Percentiles rank a stretch among this genome's conserved stretches.
Conservation (phyloP, 2,329 filamentous ascomycete genomes). For the Basipetospora chlamydospora region DNA sequence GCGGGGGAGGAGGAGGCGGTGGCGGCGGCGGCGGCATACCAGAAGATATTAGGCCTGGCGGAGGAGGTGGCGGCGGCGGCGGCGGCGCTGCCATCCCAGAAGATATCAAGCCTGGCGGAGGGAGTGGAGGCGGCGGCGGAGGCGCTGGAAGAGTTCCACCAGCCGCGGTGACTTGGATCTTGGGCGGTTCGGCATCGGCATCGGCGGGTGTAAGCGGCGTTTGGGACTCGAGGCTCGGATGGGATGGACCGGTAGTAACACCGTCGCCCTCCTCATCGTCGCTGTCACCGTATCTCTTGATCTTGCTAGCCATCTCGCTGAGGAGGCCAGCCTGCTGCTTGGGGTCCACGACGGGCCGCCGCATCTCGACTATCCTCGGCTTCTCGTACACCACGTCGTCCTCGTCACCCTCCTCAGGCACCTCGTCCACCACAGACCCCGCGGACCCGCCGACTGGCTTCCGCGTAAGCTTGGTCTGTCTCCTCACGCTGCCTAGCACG, state of each 20-base stretch:
- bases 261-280: conserved; percentile 57
- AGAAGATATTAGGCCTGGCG: conserved; percentile 26
- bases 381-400: conserved; percentile 61
- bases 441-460: conserved; percentile 32
- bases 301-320: conserved; percentile 60
- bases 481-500: conserved; percentile 57
- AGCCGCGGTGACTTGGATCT: conserved; percentile 37
- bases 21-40: conserved; percentile 21
- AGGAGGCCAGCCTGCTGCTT: conserved; percentile 53
- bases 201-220: conserved; percentile 54
- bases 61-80: conserved; percentile 33
- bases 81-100: conserved; percentile 20
- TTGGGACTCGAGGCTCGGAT: conserved; percentile 59
- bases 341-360: conserved; percentile 49
- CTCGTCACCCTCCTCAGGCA: conserved; percentile 28
- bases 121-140: conserved; percentile 21
- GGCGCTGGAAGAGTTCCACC: conserved; percentile 19
- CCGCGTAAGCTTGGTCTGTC: conserved; percentile 40
- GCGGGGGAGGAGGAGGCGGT: conserved; percentile 19
- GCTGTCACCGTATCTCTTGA: conserved; percentile 58
- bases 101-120: conserved; percentile 21
- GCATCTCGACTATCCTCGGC: conserved; percentile 65
- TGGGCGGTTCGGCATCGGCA: conserved; percentile 44
- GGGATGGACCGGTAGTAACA: conserved; percentile 58
- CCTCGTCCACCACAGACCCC: too few relatives aligned